Evolutionary conservation across 2,329 filamentous ascomycete species (phyloP), one percentile per base, ranked within the genome.

Genomic region (Trichoderma semiorbis): DNA sequence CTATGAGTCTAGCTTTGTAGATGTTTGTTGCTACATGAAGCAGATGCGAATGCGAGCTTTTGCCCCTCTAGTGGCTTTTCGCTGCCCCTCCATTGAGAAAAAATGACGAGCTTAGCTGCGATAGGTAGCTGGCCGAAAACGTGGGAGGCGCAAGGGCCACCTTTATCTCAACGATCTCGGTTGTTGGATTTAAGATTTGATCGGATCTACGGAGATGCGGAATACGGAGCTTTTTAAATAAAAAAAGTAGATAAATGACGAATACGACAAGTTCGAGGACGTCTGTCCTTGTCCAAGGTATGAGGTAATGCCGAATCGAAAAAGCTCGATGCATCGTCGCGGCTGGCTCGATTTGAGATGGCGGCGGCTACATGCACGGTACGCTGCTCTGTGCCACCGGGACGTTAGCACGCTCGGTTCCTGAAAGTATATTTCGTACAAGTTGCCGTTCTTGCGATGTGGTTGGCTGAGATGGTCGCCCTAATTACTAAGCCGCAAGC

Each of bases 101-200:
- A 67, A 67, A 68, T 68, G 65, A 58, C 65, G 65, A 68, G 24
- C 36, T 68, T 60, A 26, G 34, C 53, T 21, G 26, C 10, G 50
- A 58, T 67, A 58, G 64, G 50, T 39, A 32, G 65, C 53, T 34
- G 53, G 34, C 34, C 18, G 7, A 68, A 60, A 68, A 68, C 65
- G 65, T 60, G 55, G 65, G 53, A 32, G 34, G 50, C 64, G 64
- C 65, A 68, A 68, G 65, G 65, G 14, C 65, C 65, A 68, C 55
- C n/a, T 34, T 34, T 26, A 60, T 60, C 65, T n/a, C 28, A 68
- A 68, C 55, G 55, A 68, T 68, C 65, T 68, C 53, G 65, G 55
- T 24, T 60, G 24, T 24, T 68, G 28, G 43, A 34, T 34, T 14
- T 68, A 68, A 68, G 65, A 68, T 68, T 68, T 6, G 65, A 60